Percentiles rank a stretch among this genome's conserved stretches.
Conservation (phyloP, 371 early-diverging fungal genomes). For the Syncephalis fuscata region DNA sequence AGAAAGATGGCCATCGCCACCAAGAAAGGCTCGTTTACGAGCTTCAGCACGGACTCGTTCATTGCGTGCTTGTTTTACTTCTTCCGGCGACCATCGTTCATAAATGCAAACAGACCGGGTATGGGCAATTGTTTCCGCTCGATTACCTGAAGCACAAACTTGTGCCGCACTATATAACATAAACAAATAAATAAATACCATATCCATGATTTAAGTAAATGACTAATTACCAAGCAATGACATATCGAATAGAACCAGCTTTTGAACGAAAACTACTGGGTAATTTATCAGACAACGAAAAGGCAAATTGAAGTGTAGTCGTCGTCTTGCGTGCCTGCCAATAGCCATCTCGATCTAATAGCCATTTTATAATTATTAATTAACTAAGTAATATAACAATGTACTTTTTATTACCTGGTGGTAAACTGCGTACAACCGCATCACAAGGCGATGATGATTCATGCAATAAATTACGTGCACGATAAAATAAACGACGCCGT, state of each 20-base stretch:
- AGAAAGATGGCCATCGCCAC: constrained; percentile 14
- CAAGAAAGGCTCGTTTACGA: constrained; percentile 15
- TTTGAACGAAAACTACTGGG: constrained; percentile 14
- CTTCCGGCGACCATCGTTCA: constrained; percentile 16
- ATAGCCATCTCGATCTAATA: constrained; percentile 14
- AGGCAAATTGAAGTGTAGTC: constrained; percentile 13
- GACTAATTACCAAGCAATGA: constrained; percentile 11
- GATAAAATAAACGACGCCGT: constrained; percentile 1
- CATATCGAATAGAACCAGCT: constrained; percentile 14
- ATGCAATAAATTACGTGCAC: constrained; percentile 8
- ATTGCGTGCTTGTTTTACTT: constrained; percentile 10
- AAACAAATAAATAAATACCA: background rate
- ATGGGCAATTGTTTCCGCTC: background rate
- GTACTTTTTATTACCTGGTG: background rate
- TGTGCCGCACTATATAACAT: background rate
- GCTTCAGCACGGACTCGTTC: constrained; percentile 14
- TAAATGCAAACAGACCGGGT: constrained; percentile 12
- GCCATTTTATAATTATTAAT: background rate
- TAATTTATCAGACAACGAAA: constrained; percentile 12
- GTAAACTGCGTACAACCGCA: constrained; percentile 8
- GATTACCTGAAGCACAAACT: background rate
- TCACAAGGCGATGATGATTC: constrained; percentile 13
- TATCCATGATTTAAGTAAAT: background rate
- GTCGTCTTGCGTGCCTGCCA: constrained; percentile 16
- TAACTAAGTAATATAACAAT: background rate